Conservation (phyloP, 2,329 filamentous ascomycete genomes). For the Aspergillus sp. region DNA sequence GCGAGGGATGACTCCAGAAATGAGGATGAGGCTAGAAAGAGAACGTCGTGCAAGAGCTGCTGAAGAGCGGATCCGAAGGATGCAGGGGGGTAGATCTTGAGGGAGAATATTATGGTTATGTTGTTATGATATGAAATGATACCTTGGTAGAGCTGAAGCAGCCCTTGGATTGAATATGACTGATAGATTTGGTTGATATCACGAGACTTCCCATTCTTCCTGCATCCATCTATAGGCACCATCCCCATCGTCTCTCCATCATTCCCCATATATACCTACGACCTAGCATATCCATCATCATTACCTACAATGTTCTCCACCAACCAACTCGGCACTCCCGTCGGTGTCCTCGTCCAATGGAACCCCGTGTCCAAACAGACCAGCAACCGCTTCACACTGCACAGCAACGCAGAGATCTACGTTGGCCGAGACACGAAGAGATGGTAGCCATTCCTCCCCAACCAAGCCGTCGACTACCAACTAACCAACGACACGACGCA, state of each 20-base stretch:
- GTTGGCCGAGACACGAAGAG: conserved; percentile 25
- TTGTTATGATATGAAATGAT: not conserved
- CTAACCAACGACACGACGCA: conserved; percentile 7
- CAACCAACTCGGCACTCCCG: conserved; percentile 2
- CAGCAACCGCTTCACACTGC: conserved; percentile 13
- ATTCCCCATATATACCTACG: not conserved
- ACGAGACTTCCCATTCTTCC: not conserved
- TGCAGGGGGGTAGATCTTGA: conserved; percentile 39
- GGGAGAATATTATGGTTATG: too few relatives aligned
- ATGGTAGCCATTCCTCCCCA: conserved; percentile 18
- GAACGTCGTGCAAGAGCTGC: conserved; percentile 85
- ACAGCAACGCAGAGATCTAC: conserved; percentile 23
- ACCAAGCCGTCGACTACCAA: conserved; percentile 5
- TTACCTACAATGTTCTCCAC: conserved; percentile 2
- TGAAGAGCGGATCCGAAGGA: conserved; percentile 69
- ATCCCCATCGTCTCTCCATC: not conserved
- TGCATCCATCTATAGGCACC: not conserved
- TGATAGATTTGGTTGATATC: too few relatives aligned
- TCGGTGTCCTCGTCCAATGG: conserved; percentile 17
- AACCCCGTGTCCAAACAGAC: conserved; percentile 8
- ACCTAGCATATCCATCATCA: not conserved
- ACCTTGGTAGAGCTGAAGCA: too few relatives aligned
- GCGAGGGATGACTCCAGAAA: conserved; percentile 77
- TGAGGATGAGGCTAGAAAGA: conserved; percentile 71
- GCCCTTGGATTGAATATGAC: too few relatives aligned